Conservation (phyloP, 208 protist genomes). For the Acanthamoeba castellanii region DNA sequence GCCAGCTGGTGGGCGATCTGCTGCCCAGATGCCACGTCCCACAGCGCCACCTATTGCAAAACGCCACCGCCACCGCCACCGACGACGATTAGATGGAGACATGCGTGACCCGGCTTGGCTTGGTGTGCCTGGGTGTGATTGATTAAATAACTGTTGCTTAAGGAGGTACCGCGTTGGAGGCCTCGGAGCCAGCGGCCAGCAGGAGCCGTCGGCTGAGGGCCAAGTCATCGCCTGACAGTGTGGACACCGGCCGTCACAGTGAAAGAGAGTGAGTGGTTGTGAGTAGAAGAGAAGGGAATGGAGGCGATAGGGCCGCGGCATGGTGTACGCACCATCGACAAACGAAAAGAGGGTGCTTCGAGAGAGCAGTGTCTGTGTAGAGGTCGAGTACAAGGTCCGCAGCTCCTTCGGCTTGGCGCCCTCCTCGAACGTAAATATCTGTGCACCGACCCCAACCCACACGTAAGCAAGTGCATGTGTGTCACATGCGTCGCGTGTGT, state of each 20-base stretch:
- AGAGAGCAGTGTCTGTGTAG: neutral
- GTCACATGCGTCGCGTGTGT: neutral
- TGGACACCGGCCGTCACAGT: too few relatives aligned
- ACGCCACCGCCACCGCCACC: neutral
- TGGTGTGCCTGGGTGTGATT: too few relatives aligned
- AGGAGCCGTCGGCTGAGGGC: neutral
- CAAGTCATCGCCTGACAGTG: neutral
- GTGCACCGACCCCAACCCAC: neutral
- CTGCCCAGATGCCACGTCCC: slow-evolving; percentile 1
- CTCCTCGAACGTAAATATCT: neutral
- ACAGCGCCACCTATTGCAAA: neutral
- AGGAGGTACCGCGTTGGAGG: neutral
- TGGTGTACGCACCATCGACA: neutral
- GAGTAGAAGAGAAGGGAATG: neutral
- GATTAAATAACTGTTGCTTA: too few relatives aligned
- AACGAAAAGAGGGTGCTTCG: slow-evolving; percentile 23
- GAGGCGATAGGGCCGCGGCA: neutral
- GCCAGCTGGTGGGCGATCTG: slow-evolving; percentile 4
- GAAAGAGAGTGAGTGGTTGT: neutral
- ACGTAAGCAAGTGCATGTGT: neutral
- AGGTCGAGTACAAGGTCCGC: slow-evolving; percentile 11
- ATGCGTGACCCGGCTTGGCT: too few relatives aligned
- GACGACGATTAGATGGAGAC: neutral
- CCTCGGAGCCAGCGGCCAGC: neutral
- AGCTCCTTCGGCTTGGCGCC: neutral